phyloP scores from a whole-genome alignment of 257 asterid genomes.

The Parsonsia alboflavescens region DNA sequence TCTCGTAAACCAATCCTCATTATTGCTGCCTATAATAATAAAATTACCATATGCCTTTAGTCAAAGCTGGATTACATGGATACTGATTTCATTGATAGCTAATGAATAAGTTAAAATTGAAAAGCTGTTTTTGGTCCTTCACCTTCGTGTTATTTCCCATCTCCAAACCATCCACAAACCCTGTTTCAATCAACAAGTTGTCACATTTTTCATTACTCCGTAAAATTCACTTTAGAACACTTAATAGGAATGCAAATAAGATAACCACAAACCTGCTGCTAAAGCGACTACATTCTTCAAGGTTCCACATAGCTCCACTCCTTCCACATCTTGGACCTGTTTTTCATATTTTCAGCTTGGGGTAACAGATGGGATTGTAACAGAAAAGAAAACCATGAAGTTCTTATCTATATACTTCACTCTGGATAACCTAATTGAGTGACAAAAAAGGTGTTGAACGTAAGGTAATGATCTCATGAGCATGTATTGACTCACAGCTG shows the following conservation, averaged over 20 bases:
- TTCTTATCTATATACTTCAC: not conserved
- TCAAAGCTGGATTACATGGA: not conserved
- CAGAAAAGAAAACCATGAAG: not conserved
- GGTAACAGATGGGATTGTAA: not conserved
- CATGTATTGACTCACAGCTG: slow-evolving; percentile 60
- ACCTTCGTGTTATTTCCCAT: slow-evolving; percentile 97
- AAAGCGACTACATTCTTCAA: slow-evolving; percentile 79
- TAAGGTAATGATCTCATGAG: not conserved
- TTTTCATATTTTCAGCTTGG: slow-evolving; percentile 14
- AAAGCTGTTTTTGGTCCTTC: slow-evolving; percentile 7
- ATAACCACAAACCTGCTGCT: slow-evolving; percentile 61
- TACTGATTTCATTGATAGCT: not conserved
- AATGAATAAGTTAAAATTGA: not conserved
- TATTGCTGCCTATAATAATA: slow-evolving; percentile 81
- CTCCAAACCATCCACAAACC: slow-evolving; percentile 88
- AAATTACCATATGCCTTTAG: slow-evolving; percentile 4
- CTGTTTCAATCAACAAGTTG: slow-evolving; percentile 30
- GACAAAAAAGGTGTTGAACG: not conserved
- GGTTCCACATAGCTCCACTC: slow-evolving; percentile 92
- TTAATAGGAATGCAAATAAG: not conserved
- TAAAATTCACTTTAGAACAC: not conserved
- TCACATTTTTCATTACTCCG: slow-evolving; percentile 2
- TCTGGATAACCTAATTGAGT: not conserved
- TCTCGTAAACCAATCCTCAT: slow-evolving; percentile 92
- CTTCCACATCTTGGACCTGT: slow-evolving; percentile 93